A percentile compares a stretch with the other conserved stretches of the same genome.
Evolutionary conservation across 345 rosid species (phyloP).

Genomic region (Firmiana major): DNA sequence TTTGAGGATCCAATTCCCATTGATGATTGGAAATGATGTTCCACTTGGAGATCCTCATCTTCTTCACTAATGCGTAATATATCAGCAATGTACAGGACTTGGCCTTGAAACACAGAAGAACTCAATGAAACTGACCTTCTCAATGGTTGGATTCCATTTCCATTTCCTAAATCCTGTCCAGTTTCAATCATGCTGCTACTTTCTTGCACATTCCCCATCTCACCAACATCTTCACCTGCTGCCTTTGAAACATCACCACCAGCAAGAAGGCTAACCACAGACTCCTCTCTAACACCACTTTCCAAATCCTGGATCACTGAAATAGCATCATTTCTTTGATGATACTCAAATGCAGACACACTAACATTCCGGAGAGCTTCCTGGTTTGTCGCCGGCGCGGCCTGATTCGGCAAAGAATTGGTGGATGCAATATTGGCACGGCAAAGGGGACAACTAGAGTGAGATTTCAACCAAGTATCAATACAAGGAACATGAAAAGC

Average conservation of each 20-base stretch:
- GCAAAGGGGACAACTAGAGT: slow-evolving; percentile 86
- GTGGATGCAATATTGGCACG: slow-evolving; percentile 41
- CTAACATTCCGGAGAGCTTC: background rate
- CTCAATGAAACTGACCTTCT: slow-evolving; percentile 59
- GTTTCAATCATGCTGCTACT: background rate
- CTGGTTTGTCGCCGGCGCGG: background rate
- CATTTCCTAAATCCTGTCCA: slow-evolving; percentile 1
- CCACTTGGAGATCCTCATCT: slow-evolving; percentile 12
- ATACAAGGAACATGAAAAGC: slow-evolving; percentile 86
- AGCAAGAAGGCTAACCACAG: slow-evolving; percentile 16
- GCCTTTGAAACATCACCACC: background rate
- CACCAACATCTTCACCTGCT: background rate
- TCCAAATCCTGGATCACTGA: slow-evolving; percentile 42
- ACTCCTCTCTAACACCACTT: slow-evolving; percentile 21
- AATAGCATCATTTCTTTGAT: slow-evolving; percentile 28
- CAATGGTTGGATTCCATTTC: slow-evolving; percentile 19
- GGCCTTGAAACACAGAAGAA: slow-evolving; percentile 25
- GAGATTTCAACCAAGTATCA: slow-evolving; percentile 79
- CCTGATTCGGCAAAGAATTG: slow-evolving; percentile 12
- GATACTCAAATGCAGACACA: slow-evolving; percentile 18
- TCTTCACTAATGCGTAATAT: slow-evolving; percentile 30
- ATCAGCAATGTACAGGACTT: slow-evolving; percentile 35
- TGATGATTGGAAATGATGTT: background rate
- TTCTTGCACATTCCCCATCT: background rate
- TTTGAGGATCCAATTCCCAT: slow-evolving; percentile 18